Base-by-base conservation (phyloP, 768 basidiomycete species). In the Calocybe gangraenosa region DNA sequence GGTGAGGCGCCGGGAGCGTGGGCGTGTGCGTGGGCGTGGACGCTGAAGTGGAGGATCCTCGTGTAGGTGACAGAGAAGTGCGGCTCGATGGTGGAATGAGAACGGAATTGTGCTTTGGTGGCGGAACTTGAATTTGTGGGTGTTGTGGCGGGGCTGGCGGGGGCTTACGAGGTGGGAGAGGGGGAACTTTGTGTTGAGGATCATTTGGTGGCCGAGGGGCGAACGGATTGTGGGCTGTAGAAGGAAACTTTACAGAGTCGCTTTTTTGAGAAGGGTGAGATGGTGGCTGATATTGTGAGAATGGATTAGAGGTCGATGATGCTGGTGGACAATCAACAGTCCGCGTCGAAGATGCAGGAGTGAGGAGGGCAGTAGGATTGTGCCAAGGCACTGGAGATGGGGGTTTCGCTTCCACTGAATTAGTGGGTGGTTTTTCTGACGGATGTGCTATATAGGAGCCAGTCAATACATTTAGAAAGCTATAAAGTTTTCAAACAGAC, bases 81-180 rank as follows among this genome's bases (percentile, higher is more conserved):
- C 55, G 56, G 25, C 41, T 40, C 14, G 56, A 19, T 14, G 52
- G 44, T 19, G 55, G 36, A 40, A 57, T 44, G 14, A 43, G 60
- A 21, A 50, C 41, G n/a, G 54, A 62, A 6, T 58, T 59, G 50
- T 71, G 72, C 1, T 68, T 66, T 0, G 73, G 71, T 3, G 73
- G 71, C 22, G 71, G 66, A 28, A 28, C 25, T 6, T 6, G 25
- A 28, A 11, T 0, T 52, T 42, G 3, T 50, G 35, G 9, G 36
- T 42, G 50, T 25, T 60, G 32, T 46, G 48, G 22, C 48, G 49
- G 44, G 50, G 48, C 13, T 5, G 67, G 67, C 58, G 25, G 25
- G 11, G 25, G 25, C 25, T 78, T 80, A 10, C 78, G 67, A 4
- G 79, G 78, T 0, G 78, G 78, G 4, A 79, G 64, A 1, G 76